phyloP scores from a whole-genome alignment of 108 stramenopile genomes.

The Nitzschia palea region DNA sequence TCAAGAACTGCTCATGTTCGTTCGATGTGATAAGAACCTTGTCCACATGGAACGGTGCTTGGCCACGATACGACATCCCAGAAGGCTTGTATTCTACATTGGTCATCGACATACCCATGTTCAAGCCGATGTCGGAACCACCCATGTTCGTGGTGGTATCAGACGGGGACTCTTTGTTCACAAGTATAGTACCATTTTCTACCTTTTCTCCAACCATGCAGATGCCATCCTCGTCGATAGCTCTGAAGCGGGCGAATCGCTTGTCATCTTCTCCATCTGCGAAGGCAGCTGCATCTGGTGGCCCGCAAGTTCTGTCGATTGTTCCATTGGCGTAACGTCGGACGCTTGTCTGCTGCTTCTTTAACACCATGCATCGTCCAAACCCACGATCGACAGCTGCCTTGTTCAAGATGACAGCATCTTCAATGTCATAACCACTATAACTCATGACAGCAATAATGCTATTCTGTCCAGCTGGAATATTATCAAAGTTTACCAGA shows the following conservation, averaged over 20 bases:
- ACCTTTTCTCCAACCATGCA: constrained; percentile 88
- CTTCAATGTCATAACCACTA: constrained; percentile 99
- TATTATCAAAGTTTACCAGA: constrained; percentile 93
- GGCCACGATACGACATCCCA: constrained; percentile 81
- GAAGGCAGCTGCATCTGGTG: constrained; percentile 68
- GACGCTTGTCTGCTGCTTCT: constrained; percentile 85
- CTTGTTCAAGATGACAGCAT: constrained; percentile 98
- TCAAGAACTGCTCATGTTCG: constrained; percentile 92
- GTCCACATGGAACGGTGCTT: constrained; percentile 92
- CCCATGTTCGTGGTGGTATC: constrained; percentile 70
- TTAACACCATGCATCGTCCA: constrained; percentile 91
- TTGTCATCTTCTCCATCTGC: constrained; percentile 80
- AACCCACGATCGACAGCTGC: constrained; percentile 97
- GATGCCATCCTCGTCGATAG: constrained; percentile 93
- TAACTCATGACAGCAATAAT: constrained; percentile 98
- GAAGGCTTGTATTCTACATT: constrained; percentile 79
- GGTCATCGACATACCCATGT: constrained; percentile 43
- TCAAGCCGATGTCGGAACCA: constrained; percentile 48
- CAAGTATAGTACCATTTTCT: constrained; percentile 83
- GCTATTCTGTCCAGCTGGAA: constrained; percentile 98
- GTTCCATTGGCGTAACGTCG: constrained; percentile 94
- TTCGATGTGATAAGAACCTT: constrained; percentile 96
- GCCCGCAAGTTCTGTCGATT: constrained; percentile 83
- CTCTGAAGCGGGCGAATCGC: constrained; percentile 74
- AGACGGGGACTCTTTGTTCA: constrained; percentile 90